A percentile compares a stretch with the other conserved stretches of the same genome.
phyloP scores from a whole-genome alignment of 768 basidiomycete genomes.

The Trametes sanguinea region DNA sequence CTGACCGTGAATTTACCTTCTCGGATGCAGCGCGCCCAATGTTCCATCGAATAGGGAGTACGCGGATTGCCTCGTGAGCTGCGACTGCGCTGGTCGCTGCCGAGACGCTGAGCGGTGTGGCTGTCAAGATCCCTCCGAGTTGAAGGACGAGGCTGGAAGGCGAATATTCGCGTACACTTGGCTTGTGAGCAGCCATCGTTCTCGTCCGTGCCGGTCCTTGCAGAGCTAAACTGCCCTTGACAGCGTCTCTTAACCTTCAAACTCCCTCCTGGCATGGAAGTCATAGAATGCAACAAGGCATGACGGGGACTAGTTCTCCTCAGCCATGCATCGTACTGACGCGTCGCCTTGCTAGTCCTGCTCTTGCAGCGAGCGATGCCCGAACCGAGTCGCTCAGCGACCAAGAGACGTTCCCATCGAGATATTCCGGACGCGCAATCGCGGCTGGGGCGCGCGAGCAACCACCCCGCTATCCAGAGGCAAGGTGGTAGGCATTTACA shows the following conservation, averaged over 20 bases:
- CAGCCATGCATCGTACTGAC: neutral
- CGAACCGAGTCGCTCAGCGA: slow-evolving; percentile 62
- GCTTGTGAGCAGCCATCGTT: slow-evolving; percentile 26
- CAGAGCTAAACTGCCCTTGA: neutral
- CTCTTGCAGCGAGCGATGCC: slow-evolving; percentile 47
- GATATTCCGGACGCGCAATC: slow-evolving; percentile 60
- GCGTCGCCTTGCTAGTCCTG: slow-evolving; percentile 38
- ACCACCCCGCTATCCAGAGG: slow-evolving; percentile 45
- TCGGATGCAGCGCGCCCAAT: slow-evolving; percentile 1
- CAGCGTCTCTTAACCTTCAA: slow-evolving; percentile 56
- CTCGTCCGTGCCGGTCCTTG: neutral
- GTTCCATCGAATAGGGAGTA: slow-evolving; percentile 19
- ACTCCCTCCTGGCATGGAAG: slow-evolving; percentile 45
- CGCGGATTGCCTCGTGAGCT: slow-evolving; percentile 42
- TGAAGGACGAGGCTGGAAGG: slow-evolving; percentile 33
- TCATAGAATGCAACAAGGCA: slow-evolving; percentile 70
- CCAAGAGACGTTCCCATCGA: slow-evolving; percentile 60
- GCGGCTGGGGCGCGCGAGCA: slow-evolving; percentile 71
- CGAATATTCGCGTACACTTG: slow-evolving; percentile 48
- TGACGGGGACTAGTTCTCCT: slow-evolving; percentile 5
- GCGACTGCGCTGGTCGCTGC: slow-evolving; percentile 44
- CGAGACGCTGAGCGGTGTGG: slow-evolving; percentile 39
- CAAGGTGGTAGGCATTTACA: slow-evolving; percentile 66
- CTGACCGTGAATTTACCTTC: slow-evolving; percentile 2
- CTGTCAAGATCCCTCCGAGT: slow-evolving; percentile 50